A percentile compares a stretch with the other conserved stretches of the same genome.
Evolutionary conservation across 2,329 filamentous ascomycete species (phyloP).

Genomic region (Teratosphaeria epicoccoides): DNA sequence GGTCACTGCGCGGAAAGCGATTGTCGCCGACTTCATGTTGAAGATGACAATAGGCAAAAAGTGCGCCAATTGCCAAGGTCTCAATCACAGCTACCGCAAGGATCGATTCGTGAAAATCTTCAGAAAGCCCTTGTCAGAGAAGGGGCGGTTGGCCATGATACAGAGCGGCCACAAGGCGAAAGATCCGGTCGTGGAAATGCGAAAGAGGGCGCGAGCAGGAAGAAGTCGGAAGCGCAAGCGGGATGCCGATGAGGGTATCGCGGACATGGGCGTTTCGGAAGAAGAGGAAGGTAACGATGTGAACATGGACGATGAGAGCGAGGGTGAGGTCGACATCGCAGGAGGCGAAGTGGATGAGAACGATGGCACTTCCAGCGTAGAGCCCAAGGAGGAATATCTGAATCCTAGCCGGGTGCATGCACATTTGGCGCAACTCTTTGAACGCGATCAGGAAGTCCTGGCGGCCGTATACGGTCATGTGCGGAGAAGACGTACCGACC

Average conservation of each 20-base stretch:
- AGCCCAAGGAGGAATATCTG: slow-evolving; percentile 60
- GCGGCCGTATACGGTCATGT: slow-evolving; percentile 58
- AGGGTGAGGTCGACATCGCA: slow-evolving; percentile 24
- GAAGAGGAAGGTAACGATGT: slow-evolving; percentile 28
- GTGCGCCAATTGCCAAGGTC: slow-evolving; percentile 57
- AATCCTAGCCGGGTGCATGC: slow-evolving; percentile 75
- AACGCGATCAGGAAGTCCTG: slow-evolving; percentile 75
- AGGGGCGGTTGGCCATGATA: slow-evolving; percentile 68
- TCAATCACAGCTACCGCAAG: slow-evolving; percentile 76
- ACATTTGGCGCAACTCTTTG: slow-evolving; percentile 67
- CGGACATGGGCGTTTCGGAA: slow-evolving; percentile 49
- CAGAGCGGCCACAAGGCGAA: slow-evolving; percentile 55
- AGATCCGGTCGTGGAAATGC: slow-evolving; percentile 57
- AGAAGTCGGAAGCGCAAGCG: slow-evolving; percentile 34
- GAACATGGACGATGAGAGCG: slow-evolving; percentile 30
- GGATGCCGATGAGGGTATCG: slow-evolving; percentile 58
- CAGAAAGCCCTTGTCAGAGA: slow-evolving; percentile 63
- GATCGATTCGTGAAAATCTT: slow-evolving; percentile 92
- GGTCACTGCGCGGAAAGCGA: slow-evolving; percentile 59
- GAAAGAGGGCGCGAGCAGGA: slow-evolving; percentile 31
- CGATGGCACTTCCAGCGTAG: slow-evolving; percentile 21
- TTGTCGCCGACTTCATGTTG: slow-evolving; percentile 73
- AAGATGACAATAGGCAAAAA: slow-evolving; percentile 58
- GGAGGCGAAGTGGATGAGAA: slow-evolving; percentile 44
- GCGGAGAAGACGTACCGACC: not conserved